Evolutionary conservation across 2,329 filamentous ascomycete species (phyloP).

Genomic region (Venturia nashicola): DNA sequence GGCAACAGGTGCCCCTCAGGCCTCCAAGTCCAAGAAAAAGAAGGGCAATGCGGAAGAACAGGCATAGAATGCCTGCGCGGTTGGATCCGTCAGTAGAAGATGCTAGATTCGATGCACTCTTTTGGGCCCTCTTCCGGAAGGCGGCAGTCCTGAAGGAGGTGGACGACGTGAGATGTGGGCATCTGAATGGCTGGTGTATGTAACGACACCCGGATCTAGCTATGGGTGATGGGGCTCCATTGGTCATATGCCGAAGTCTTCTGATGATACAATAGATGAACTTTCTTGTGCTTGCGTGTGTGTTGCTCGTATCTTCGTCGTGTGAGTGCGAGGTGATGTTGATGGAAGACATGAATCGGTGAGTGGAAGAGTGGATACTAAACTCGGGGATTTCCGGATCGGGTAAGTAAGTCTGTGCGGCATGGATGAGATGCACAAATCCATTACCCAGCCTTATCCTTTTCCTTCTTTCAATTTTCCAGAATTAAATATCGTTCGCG

Average conservation of each 20-base stretch:
- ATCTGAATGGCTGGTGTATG: background rate
- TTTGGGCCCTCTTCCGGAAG: background rate
- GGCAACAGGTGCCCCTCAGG: slow-evolving; percentile 15
- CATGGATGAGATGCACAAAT: background rate
- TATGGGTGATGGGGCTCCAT: background rate
- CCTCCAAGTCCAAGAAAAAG: slow-evolving; percentile 45
- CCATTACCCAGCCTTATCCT: too few relatives aligned
- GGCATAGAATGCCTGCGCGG: background rate
- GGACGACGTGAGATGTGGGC: background rate
- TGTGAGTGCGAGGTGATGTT: background rate
- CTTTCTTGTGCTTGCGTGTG: background rate
- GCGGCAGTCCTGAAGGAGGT: background rate
- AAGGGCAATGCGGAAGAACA: slow-evolving; percentile 26
- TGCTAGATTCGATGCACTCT: background rate
- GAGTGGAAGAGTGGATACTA: background rate
- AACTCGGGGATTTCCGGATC: background rate
- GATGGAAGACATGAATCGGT: background rate
- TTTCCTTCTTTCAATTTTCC: too few relatives aligned
- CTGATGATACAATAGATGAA: background rate
- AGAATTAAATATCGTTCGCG: too few relatives aligned
- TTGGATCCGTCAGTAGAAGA: background rate
- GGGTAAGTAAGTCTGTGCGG: background rate
- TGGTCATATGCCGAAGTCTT: background rate
- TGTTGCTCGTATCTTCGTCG: background rate
- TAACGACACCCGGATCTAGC: background rate